phyloP scores from a whole-genome alignment of 1,284 basidiomycete genomes.

The Puccinia brachypodii region DNA sequence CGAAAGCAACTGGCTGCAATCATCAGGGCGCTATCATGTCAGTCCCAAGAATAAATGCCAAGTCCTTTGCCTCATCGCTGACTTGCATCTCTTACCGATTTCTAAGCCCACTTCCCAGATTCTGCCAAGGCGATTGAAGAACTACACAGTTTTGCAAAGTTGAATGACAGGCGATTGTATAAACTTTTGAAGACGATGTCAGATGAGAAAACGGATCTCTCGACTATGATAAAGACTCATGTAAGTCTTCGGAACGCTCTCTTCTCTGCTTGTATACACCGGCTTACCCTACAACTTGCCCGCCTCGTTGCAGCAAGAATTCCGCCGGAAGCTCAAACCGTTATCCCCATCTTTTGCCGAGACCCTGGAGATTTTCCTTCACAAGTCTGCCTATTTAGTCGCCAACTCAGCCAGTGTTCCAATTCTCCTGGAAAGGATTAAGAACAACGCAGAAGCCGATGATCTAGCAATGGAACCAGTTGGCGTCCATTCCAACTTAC shows the following conservation, averaged over 20 bases:
- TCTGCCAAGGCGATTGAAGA: slow-evolving; percentile 73
- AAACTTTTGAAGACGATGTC: slow-evolving; percentile 77
- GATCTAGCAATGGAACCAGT: not conserved
- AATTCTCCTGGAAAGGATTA: slow-evolving; percentile 68
- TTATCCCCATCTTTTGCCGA: slow-evolving; percentile 65
- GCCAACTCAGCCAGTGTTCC: slow-evolving; percentile 83
- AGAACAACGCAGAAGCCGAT: slow-evolving; percentile 54
- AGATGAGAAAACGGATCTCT: slow-evolving; percentile 79
- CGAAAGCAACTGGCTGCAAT: slow-evolving; percentile 37
- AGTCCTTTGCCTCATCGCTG: slow-evolving; percentile 60
- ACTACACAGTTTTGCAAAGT: slow-evolving; percentile 75
- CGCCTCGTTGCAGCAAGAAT: slow-evolving; percentile 65
- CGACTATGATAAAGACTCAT: slow-evolving; percentile 72
- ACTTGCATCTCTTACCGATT: slow-evolving; percentile 49
- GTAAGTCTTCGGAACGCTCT: slow-evolving; percentile 59
- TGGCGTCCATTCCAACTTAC: slow-evolving; percentile 28
- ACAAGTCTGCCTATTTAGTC: slow-evolving; percentile 70
- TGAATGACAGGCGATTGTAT: slow-evolving; percentile 82
- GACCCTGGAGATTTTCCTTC: slow-evolving; percentile 74
- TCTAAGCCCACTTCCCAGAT: slow-evolving; percentile 67
- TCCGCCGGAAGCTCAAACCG: slow-evolving; percentile 72
- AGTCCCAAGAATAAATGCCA: not conserved
- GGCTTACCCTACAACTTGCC: slow-evolving; percentile 50
- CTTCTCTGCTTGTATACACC: slow-evolving; percentile 49
- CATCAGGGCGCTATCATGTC: slow-evolving; percentile 16